Base-by-base conservation (phyloP, 257 asterid species). In the Penstemon barbatus region DNA sequence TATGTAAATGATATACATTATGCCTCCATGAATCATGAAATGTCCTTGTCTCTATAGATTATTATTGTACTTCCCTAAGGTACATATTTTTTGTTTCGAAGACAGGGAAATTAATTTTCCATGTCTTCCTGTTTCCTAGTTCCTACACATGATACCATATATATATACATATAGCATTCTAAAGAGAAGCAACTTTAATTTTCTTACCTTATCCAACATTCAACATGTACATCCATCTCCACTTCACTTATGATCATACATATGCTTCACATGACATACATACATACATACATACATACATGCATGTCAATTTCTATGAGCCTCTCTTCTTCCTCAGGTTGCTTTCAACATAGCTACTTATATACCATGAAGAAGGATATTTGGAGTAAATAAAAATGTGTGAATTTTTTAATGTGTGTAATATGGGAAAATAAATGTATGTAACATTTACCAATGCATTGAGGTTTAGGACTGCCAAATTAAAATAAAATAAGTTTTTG, bases 71-170 rank as follows among this genome's bases (percentile, higher is more conserved):
- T 58, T 69, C 54, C 9, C 68, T 4, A 68, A 58, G 71, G 74
- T 75, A 77, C 80, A 67, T 50, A n/a, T 59, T 8, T 15, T 15
- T 15, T 15, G 63, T 36, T 68, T 65, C 65, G 72, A 66, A 75
- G 72, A 74, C 65, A 52, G 66, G 45, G 53, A 43, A 0, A 15
- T 15, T 15, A 77, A 65, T 7, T 70, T 74, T 77, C 76, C 52
- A 62, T 37, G 43, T 39, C 60, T 36, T 57, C 54, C 58, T 55
- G 50, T 69, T 68, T 57, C 12, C 18, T 15, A 15, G 18, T 15
- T 15, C 18, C 73, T 71, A 63, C 78, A 72, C 71, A 80, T 63
- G 78, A 62, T 62, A 64, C 71, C 80, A 71, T 61, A 55, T 69
- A 69, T 67, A 75, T 42, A 57, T 54, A 39, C 69, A 75, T 42